phyloP scores from a whole-genome alignment of 2,329 filamentous ascomycete species.

The Alternaria arborescens region DNA sequence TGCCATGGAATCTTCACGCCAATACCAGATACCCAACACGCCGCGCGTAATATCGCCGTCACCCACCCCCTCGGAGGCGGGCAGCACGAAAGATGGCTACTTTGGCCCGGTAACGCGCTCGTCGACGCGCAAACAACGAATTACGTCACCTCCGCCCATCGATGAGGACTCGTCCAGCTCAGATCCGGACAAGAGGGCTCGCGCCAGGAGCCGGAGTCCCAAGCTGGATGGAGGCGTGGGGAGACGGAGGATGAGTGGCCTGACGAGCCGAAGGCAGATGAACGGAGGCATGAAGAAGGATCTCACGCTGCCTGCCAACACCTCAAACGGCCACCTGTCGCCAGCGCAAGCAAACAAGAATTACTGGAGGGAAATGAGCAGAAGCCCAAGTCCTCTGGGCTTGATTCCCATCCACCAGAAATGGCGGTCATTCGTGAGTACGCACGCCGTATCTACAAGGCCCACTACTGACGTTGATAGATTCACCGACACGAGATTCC shows the following conservation, averaged over 20 bases:
- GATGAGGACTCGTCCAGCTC: slow-evolving; percentile 68
- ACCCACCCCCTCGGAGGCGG: slow-evolving; percentile 62
- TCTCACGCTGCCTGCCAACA: slow-evolving; percentile 53
- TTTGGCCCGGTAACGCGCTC: slow-evolving; percentile 81
- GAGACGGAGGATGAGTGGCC: slow-evolving; percentile 59
- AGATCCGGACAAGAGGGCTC: slow-evolving; percentile 65
- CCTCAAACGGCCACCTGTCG: slow-evolving; percentile 73
- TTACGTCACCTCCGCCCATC: slow-evolving; percentile 67
- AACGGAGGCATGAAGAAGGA: slow-evolving; percentile 49
- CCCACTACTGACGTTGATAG: slow-evolving; percentile 36
- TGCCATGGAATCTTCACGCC: slow-evolving; percentile 58
- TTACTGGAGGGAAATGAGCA: slow-evolving; percentile 86
- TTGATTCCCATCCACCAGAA: slow-evolving; percentile 94
- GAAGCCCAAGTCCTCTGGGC: slow-evolving; percentile 90
- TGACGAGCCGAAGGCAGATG: slow-evolving; percentile 60
- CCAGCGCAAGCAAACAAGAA: slow-evolving; percentile 71
- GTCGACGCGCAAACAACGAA: slow-evolving; percentile 66
- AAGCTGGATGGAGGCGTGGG: slow-evolving; percentile 52
- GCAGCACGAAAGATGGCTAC: slow-evolving; percentile 66
- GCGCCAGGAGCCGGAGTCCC: slow-evolving; percentile 71
- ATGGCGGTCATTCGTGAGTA: slow-evolving; percentile 81
- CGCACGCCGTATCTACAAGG: neutral
- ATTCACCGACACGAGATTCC: slow-evolving; percentile 95
- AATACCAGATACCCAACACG: slow-evolving; percentile 73
- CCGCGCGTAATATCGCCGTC: slow-evolving; percentile 91